Evolutionary conservation across 331 rosid genomes (phyloP).

Genomic region (Dryas integrifolia): DNA sequence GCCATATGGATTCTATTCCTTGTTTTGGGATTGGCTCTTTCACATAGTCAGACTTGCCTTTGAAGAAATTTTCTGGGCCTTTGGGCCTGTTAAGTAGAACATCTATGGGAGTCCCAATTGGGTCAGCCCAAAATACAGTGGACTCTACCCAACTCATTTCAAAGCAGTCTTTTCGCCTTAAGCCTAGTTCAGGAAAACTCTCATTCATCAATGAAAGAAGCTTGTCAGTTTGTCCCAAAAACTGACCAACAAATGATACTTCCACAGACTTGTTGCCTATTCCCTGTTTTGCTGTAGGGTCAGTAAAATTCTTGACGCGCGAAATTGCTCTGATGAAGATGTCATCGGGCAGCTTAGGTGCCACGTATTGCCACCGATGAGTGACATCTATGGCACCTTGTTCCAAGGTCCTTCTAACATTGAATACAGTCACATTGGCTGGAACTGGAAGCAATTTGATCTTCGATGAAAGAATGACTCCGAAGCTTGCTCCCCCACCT

Average conservation of each 20-base stretch:
- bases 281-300: background rate
- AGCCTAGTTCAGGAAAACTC: conserved; percentile 31
- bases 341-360: conserved; percentile 4
- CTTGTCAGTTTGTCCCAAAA: conserved; percentile 14
- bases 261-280: background rate
- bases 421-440: conserved; percentile 30
- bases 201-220: conserved; percentile 6
- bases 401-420: conserved; percentile 11
- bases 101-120: conserved; percentile 20
- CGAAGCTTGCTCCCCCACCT: conserved; percentile 42
- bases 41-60: conserved; percentile 10
- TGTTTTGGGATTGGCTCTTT: conserved; percentile 1
- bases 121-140: conserved; percentile 26
- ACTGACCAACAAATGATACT: conserved; percentile 19
- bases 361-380: conserved; percentile 16
- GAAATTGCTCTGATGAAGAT: conserved; percentile 2
- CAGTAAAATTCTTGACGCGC: background rate
- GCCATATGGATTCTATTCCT: background rate
- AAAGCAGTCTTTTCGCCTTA: conserved; percentile 21
- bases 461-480: conserved; percentile 41
- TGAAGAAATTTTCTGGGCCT: background rate
- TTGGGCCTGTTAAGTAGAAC: conserved; percentile 30
- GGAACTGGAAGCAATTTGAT: conserved; percentile 36
- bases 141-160: conserved; percentile 38
- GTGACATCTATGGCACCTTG: conserved; percentile 15